Evolutionary conservation across 2,329 filamentous ascomycete species (phyloP).

Genomic region (Penicillium hesseltinei): DNA sequence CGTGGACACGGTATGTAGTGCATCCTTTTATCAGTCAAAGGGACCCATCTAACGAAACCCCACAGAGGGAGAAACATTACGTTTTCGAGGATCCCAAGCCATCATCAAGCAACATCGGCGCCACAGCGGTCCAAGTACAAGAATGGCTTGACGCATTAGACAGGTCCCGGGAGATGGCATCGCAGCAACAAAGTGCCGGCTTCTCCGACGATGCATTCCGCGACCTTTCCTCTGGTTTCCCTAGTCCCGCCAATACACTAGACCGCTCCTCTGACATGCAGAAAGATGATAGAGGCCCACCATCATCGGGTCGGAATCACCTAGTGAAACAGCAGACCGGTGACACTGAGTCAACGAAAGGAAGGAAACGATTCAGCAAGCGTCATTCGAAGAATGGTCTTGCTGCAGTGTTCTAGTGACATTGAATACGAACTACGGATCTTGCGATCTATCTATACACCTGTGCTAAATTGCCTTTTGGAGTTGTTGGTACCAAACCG

Average conservation of each 20-base stretch:
- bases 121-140: constrained; percentile 67
- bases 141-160: constrained; percentile 93
- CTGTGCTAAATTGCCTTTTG: neutral
- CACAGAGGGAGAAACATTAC: constrained; percentile 80
- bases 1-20: constrained; percentile 79
- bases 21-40: constrained; percentile 7
- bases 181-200: constrained; percentile 67
- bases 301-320: constrained; percentile 45
- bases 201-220: constrained; percentile 65
- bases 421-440: constrained; percentile 9
- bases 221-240: constrained; percentile 68
- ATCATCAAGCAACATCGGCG: constrained; percentile 61
- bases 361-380: constrained; percentile 75
- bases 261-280: constrained; percentile 43
- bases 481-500: neutral
- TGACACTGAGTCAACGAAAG: constrained; percentile 56
- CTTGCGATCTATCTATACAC: neutral
- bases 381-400: constrained; percentile 93
- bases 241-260: constrained; percentile 57
- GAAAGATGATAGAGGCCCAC: constrained; percentile 26
- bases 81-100: constrained; percentile 92
- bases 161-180: constrained; percentile 77
- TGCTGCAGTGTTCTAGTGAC: constrained; percentile 71
- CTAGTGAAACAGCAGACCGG: constrained; percentile 44
- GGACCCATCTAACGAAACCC: constrained; percentile 29